These are phyloP conservation scores for Teunomyces kruisii DNA, from an alignment of 805 yeast species.

Conservation along the genomic window DNA sequence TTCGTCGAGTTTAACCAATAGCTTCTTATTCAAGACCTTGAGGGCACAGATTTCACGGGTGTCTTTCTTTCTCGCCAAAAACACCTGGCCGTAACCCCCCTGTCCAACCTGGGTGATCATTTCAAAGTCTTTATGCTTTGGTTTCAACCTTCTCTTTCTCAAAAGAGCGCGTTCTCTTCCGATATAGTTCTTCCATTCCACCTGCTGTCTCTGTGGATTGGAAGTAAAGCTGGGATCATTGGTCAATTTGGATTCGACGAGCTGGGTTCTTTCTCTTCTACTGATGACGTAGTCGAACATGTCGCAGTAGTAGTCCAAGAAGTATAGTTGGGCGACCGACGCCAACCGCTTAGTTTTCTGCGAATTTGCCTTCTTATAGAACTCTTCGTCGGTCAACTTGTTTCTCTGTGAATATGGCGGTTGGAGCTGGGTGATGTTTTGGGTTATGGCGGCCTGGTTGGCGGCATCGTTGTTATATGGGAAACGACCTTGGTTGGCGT, in stretches of 20 bases:
- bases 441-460: conserved; percentile 17
- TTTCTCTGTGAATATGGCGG: conserved; percentile 18
- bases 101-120: conserved; percentile 98
- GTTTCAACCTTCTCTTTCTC: conserved; percentile 86
- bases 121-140: conserved; percentile 92
- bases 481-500: conserved; percentile 9
- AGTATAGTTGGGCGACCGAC: conserved; percentile 90
- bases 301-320: conserved; percentile 93
- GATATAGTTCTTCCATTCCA: conserved; percentile 71
- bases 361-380: conserved; percentile 57
- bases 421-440: conserved; percentile 33
- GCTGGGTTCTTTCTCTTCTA: conserved; percentile 77
- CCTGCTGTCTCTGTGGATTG: conserved; percentile 35
- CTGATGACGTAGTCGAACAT: conserved; percentile 88
- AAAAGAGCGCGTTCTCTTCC: conserved; percentile 82
- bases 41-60: conserved; percentile 94
- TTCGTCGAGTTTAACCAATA: conserved; percentile 86
- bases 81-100: conserved; percentile 99
- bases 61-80: conserved; percentile 88
- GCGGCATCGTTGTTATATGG: conserved; percentile 10
- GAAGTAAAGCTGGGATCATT: conserved; percentile 44
- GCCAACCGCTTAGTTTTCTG: conserved; percentile 83
- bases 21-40: conserved; percentile 83
- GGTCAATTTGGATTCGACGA: conserved; percentile 61
- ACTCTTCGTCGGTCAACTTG: conserved; percentile 41